A percentile compares a stretch with the other conserved stretches of the same genome.
phyloP scores from a whole-genome alignment of 768 basidiomycete species.

The Russula compacta region DNA sequence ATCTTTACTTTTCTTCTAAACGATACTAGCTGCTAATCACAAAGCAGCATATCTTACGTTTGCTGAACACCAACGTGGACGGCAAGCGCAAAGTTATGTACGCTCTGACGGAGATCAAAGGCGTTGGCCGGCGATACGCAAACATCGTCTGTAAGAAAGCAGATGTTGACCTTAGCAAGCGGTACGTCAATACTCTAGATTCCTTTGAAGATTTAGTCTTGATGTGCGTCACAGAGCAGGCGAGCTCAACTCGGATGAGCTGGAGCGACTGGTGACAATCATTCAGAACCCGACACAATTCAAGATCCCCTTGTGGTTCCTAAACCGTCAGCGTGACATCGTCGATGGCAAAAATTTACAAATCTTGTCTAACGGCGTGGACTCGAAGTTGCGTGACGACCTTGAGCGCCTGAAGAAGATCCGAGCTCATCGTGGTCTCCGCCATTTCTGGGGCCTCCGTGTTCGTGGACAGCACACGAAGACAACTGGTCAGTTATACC shows the following conservation, averaged over 20 bases:
- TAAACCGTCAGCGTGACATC: slow-evolving; percentile 98
- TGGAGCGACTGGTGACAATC: slow-evolving; percentile 97
- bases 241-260: slow-evolving; percentile 98
- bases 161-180: slow-evolving; percentile 96
- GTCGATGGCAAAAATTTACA: slow-evolving; percentile 96
- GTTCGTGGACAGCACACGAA: slow-evolving; percentile 99
- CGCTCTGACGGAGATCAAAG: slow-evolving; percentile 99
- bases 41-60: slow-evolving; percentile 92
- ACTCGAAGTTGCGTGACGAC: slow-evolving; percentile 97
- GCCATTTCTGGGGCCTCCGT: slow-evolving; percentile 90
- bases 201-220: neutral
- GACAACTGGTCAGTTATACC: slow-evolving; percentile 69
- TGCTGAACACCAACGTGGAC: slow-evolving; percentile 99
- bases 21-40: slow-evolving; percentile 1
- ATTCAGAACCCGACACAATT: slow-evolving; percentile 99
- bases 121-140: slow-evolving; percentile 97
- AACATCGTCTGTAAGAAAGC: slow-evolving; percentile 99
- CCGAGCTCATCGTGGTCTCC: slow-evolving; percentile 86
- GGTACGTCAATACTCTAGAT: slow-evolving; percentile 43
- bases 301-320: slow-evolving; percentile 99
- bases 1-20: neutral
- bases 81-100: slow-evolving; percentile 99
- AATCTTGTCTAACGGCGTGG: slow-evolving; percentile 91
- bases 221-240: slow-evolving; percentile 58
- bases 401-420: slow-evolving; percentile 99